Base-by-base conservation (phyloP, 192 early-diverging fungal species). In the Globomyces pollinis-pini region DNA sequence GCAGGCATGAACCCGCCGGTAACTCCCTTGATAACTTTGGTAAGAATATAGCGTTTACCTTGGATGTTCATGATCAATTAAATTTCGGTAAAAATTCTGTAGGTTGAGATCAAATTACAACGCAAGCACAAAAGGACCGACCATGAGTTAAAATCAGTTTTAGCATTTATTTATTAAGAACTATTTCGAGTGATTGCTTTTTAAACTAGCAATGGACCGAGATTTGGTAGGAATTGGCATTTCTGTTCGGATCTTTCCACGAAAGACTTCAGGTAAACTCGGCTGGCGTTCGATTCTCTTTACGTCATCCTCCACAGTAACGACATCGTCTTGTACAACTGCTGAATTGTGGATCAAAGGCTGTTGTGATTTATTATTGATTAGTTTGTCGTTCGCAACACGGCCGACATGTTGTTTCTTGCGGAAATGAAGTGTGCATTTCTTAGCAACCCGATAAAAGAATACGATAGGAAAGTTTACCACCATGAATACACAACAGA, bases 381-480 rank as follows among this genome's bases (percentile, higher is more conserved):
- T 36, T 36, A 13, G 6, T 6, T 36, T 36, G 35, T 9, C 7
- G 13, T 36, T 36, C 13, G 35, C 6, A 6, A 36, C 35, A 9
- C 13, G 6, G 35, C 35, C 35, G 13, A 13, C 6, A 9, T 6
- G 6, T 13, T 36, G 6, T 36, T 36, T 13, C 13, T 13, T 36
- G 35, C 35, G 6, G 35, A 9, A 13, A 13, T 36, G 13, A 36
- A 68, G 38, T 18, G 68, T 68, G 63, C 44, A 68, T n/a, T n/a
- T n/a, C n/a, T n/a, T n/a, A 0, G 60, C n/a, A 26, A 42, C 11
- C 2, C 78, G 65, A 26, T 32, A 38, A 53, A 78, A 2, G 42
- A 78, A 59, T 29, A 73, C 69, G 38, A 68, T 71, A 8, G 67
- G 69, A 29, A 81, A 50, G 38, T 76, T 81, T 47, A 50, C 31